These are phyloP conservation scores for Yamadazyma dendronema DNA, from an alignment of 1,139 yeast genomes.

Conservation along the genomic window DNA sequence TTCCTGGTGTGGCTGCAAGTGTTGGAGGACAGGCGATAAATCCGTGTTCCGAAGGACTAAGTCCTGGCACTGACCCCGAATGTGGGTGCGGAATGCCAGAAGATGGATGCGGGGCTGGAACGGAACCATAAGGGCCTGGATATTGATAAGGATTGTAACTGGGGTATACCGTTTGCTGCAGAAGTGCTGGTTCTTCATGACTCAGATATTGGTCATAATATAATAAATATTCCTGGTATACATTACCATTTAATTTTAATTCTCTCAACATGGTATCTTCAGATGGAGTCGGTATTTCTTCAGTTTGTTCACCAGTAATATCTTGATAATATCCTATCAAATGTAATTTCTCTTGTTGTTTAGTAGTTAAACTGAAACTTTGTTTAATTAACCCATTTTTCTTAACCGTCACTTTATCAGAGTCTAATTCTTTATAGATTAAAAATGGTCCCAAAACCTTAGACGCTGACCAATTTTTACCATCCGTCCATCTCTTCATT, in stretches of 20 bases:
- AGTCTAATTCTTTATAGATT: constrained; percentile 61
- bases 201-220: constrained; percentile 16
- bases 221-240: constrained; percentile 23
- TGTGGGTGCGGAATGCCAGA: neutral
- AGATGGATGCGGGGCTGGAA: constrained; percentile 2
- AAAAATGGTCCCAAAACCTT: constrained; percentile 66
- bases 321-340: constrained; percentile 49
- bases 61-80: neutral
- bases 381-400: constrained; percentile 56
- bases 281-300: constrained; percentile 14
- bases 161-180: constrained; percentile 7
- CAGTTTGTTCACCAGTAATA: constrained; percentile 3
- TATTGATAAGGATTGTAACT: constrained; percentile 2
- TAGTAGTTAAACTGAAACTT: constrained; percentile 52
- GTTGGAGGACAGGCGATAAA: too few species aligned
- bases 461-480: constrained; percentile 69
- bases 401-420: constrained; percentile 25
- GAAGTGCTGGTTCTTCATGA: constrained; percentile 1
- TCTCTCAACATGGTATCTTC: constrained; percentile 20
- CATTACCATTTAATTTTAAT: constrained; percentile 17
- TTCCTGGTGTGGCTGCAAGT: neutral
- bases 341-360: constrained; percentile 51
- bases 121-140: neutral
- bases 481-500: constrained; percentile 78
- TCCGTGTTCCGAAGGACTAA: neutral